phyloP scores from a whole-genome alignment of 2,329 filamentous ascomycete species.

The Zasmidium citrigriseum region DNA sequence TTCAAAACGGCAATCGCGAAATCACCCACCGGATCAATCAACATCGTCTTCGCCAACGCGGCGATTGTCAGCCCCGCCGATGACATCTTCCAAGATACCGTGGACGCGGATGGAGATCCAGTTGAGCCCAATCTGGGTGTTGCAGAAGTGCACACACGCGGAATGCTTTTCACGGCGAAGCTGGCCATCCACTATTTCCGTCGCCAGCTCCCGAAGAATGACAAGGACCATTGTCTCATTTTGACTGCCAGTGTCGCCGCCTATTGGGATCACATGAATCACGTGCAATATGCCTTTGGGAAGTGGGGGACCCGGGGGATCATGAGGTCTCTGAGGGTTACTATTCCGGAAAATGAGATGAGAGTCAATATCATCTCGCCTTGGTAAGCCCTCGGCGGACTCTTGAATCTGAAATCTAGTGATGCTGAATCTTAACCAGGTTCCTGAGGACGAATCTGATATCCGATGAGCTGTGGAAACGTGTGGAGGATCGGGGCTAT shows the following conservation, averaged over 20 bases:
- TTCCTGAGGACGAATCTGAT: not conserved
- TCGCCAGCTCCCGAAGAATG: not conserved
- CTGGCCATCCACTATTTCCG: constrained; percentile 2
- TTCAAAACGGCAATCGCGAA: constrained; percentile 24
- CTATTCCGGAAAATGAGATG: not conserved
- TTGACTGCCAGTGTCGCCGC: constrained; percentile 5
- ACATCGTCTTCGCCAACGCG: constrained; percentile 30
- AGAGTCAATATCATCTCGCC: constrained; percentile 1
- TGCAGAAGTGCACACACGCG: not conserved
- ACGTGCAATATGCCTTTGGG: not conserved
- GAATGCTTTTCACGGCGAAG: constrained; percentile 1
- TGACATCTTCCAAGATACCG: constrained; percentile 9
- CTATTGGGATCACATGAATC: not conserved
- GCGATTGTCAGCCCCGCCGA: constrained; percentile 22
- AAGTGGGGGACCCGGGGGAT: constrained; percentile 5
- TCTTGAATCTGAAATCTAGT: no score
- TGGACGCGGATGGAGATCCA: constrained; percentile 3
- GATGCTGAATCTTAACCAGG: not conserved
- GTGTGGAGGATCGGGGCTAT: not conserved
- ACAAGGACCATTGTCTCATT: constrained; percentile 3
- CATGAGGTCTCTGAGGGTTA: not conserved
- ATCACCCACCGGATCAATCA: constrained; percentile 15
- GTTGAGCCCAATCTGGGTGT: not conserved
- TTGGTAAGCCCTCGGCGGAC: not conserved
- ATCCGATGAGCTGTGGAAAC: not conserved